Conservation (phyloP, 2,329 filamentous ascomycete species). For the Tolypocladium inflatum region DNA sequence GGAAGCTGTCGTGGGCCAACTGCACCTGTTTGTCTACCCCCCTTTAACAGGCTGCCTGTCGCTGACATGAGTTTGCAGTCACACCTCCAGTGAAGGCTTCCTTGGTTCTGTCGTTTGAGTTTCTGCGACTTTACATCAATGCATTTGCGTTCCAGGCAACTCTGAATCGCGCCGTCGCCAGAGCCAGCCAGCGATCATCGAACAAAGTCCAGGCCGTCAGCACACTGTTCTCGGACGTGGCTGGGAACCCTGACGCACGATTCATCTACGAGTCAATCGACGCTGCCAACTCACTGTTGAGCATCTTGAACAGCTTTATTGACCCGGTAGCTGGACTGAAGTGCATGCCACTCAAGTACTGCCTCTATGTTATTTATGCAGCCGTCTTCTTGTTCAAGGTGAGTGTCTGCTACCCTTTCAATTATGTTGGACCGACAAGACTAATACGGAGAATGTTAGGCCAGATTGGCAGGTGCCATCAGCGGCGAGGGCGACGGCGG, state of each 20-base stretch:
- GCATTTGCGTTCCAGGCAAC: conserved; percentile 70
- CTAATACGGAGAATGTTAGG: conserved; percentile 18
- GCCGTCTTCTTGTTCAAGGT: conserved; percentile 59
- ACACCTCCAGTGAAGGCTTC: conserved; percentile 58
- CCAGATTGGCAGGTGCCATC: conserved; percentile 49
- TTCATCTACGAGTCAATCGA: conserved; percentile 60
- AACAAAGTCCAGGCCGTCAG: conserved; percentile 21
- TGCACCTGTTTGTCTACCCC: conserved; percentile 42
- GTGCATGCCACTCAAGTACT: conserved; percentile 56
- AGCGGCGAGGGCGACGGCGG: conserved; percentile 42
- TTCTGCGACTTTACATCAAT: conserved; percentile 63
- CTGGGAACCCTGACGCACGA: conserved; percentile 51
- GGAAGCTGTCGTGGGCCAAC: conserved; percentile 62
- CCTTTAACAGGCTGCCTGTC: background rate
- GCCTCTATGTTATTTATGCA: conserved; percentile 53
- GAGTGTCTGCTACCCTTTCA: background rate
- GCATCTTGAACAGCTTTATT: conserved; percentile 49
- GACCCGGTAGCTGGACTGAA: conserved; percentile 49
- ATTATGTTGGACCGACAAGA: no score
- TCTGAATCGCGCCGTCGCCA: conserved; percentile 35
- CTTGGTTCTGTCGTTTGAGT: conserved; percentile 62
- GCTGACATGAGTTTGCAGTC: conserved; percentile 22
- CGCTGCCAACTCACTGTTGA: conserved; percentile 51
- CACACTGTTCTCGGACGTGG: conserved; percentile 42
- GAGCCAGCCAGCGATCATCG: conserved; percentile 22